These are phyloP conservation scores for Pseudozyma hubeiensis DNA, from an alignment of 1,284 basidiomycete genomes.

Conservation along the genomic window DNA sequence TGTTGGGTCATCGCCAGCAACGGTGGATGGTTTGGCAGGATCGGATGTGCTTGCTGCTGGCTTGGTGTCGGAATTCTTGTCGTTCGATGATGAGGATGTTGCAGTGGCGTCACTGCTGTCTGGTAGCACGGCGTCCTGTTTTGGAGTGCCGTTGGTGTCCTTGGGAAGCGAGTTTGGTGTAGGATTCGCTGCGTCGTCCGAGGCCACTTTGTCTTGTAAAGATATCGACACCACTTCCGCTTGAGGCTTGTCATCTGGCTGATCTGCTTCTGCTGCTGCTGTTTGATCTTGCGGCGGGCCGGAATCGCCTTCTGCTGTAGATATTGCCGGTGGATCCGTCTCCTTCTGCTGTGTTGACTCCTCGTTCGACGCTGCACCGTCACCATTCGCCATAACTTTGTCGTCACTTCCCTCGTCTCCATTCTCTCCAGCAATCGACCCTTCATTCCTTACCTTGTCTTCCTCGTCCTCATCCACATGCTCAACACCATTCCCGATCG, in stretches of 20 bases:
- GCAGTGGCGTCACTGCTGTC: no score
- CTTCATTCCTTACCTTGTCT: slow-evolving; percentile 29
- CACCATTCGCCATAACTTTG: slow-evolving; percentile 1
- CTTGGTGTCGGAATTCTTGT: background rate
- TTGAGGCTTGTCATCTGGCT: background rate
- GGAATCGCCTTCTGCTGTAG: background rate
- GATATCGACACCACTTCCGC: background rate
- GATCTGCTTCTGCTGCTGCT: background rate
- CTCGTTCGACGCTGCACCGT: background rate
- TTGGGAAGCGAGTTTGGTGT: background rate
- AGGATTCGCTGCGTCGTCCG: background rate
- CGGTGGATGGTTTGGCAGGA: slow-evolving; percentile 8
- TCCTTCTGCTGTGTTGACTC: background rate
- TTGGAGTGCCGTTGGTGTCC: background rate
- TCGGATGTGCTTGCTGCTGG: background rate
- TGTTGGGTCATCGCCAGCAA: slow-evolving; percentile 32
- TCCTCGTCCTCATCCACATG: slow-evolving; percentile 22
- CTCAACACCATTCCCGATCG: background rate
- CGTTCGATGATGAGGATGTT: background rate
- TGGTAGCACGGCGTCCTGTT: background rate
- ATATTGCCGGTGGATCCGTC: background rate
- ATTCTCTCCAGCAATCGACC: background rate
- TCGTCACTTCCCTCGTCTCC: background rate
- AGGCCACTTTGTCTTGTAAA: background rate
- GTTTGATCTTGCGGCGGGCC: background rate